These are phyloP conservation scores for Exophiala aquamarina DNA, from an alignment of 2,329 filamentous ascomycete genomes.

Conservation along the genomic window DNA sequence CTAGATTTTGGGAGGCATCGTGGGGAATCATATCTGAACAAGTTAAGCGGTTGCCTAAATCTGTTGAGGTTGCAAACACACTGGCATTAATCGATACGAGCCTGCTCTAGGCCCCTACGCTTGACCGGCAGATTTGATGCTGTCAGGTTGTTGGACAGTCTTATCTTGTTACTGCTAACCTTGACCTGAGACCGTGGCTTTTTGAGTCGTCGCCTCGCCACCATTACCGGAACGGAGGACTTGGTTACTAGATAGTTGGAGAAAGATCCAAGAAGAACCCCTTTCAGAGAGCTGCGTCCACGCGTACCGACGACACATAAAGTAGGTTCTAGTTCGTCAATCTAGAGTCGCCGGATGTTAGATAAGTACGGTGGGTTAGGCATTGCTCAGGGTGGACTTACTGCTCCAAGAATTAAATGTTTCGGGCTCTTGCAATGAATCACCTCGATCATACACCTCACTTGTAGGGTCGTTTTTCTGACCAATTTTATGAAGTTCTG, in stretches of 20 bases:
- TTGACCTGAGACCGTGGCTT: constrained; percentile 69
- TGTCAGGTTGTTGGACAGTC: constrained; percentile 75
- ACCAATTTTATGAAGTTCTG: constrained; percentile 81
- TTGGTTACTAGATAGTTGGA: constrained; percentile 97
- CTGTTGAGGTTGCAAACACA: no score
- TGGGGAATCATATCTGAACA: no score
- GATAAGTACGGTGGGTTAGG: constrained; percentile 8
- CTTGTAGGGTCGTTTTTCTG: constrained; percentile 87
- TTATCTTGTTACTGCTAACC: constrained; percentile 58
- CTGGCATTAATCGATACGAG: constrained; percentile 24
- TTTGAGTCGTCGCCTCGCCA: constrained; percentile 82
- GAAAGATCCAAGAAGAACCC: constrained; percentile 91
- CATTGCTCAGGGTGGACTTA: constrained; percentile 39
- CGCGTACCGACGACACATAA: constrained; percentile 90
- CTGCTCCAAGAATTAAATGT: constrained; percentile 91
- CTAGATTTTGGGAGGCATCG: no score
- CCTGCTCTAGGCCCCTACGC: constrained; percentile 27
- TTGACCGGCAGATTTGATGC: constrained; percentile 21
- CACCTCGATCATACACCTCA: constrained; percentile 90
- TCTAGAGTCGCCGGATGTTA: constrained; percentile 46
- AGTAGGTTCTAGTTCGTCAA: constrained; percentile 87
- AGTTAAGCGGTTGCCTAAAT: no score
- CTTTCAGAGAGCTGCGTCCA: constrained; percentile 88
- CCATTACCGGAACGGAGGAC: constrained; percentile 96
- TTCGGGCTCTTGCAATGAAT: constrained; percentile 98